phyloP scores from a whole-genome alignment of 164 flowering plant species.

The Pachysandra terminalis region DNA sequence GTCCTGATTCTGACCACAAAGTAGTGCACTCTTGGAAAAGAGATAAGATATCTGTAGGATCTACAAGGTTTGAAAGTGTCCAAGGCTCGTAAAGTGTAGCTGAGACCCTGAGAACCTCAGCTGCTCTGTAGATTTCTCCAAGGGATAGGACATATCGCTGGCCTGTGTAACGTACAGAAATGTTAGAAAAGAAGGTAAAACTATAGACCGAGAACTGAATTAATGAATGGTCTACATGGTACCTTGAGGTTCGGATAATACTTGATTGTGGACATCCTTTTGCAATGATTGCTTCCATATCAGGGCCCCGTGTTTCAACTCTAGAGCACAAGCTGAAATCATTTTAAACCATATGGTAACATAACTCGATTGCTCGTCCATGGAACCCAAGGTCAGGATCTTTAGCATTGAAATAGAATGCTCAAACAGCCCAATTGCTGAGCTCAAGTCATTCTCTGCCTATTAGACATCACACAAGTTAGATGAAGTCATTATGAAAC shows the following conservation, averaged over 20 bases:
- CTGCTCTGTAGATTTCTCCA: no score
- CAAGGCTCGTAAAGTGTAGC: constrained; percentile 69
- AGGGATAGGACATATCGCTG: constrained; percentile 56
- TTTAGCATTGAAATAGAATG: constrained; percentile 46
- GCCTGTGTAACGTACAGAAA: constrained; percentile 38
- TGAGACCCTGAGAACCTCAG: no score
- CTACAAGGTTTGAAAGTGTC: constrained; percentile 37
- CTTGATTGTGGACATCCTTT: constrained; percentile 35
- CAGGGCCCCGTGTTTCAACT: constrained; percentile 65
- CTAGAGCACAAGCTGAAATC: constrained; percentile 60
- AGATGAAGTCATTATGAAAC: not conserved
- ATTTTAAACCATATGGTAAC: constrained; percentile 64
- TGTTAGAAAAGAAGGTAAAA: not conserved
- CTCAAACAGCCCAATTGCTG: constrained; percentile 53
- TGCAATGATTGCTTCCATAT: constrained; percentile 63
- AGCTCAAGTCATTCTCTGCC: constrained; percentile 62
- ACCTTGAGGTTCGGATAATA: constrained; percentile 66
- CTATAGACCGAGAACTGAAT: not conserved
- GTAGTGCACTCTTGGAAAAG: constrained; percentile 53
- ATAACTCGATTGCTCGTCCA: constrained; percentile 52
- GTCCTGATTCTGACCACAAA: constrained; percentile 63
- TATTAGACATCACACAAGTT: constrained; percentile 20
- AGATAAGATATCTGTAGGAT: constrained; percentile 23
- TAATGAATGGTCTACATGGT: not conserved
- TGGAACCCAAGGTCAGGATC: constrained; percentile 49